A percentile compares a stretch with the other conserved stretches of the same genome.
phyloP scores from a whole-genome alignment of 1,284 basidiomycete genomes.

The Irpex sp. region DNA sequence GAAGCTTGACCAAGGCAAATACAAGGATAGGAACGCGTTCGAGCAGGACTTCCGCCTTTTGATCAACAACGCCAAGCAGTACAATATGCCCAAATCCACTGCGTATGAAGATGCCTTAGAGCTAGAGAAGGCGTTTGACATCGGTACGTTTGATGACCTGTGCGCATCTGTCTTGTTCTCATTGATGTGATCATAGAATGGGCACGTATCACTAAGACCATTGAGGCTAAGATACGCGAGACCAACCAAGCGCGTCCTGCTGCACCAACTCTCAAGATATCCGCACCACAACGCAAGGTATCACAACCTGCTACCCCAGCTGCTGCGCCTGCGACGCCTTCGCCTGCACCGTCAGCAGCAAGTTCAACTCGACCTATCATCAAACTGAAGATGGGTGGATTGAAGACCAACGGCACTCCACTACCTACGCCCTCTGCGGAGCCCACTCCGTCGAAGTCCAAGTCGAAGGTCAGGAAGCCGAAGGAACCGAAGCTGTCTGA shows the following conservation, averaged over 20 bases:
- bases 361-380: constrained; percentile 46
- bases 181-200: constrained; percentile 45
- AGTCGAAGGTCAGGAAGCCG: constrained; percentile 42
- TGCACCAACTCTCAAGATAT: constrained; percentile 33
- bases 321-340: constrained; percentile 23
- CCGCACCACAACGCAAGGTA: constrained; percentile 19
- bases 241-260: constrained; percentile 29
- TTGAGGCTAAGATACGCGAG: constrained; percentile 39
- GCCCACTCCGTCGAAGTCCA: constrained; percentile 23
- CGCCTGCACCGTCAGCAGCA: constrained; percentile 27
- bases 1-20: constrained; percentile 87
- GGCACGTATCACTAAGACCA: constrained; percentile 75
- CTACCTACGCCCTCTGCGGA: constrained; percentile 9
- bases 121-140: constrained; percentile 83
- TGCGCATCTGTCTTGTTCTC: constrained; percentile 7
- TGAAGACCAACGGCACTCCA: constrained; percentile 18
- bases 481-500: constrained; percentile 39
- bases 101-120: constrained; percentile 76
- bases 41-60: constrained; percentile 88
- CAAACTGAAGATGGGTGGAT: constrained; percentile 48
- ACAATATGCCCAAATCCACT: constrained; percentile 74
- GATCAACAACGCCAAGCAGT: constrained; percentile 84
- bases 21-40: constrained; percentile 82
- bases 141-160: constrained; percentile 48
- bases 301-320: neutral